Percentiles rank a stretch among this genome's conserved stretches.
phyloP scores from a whole-genome alignment of 1,139 yeast genomes.

The Suhomyces wounanorum region DNA sequence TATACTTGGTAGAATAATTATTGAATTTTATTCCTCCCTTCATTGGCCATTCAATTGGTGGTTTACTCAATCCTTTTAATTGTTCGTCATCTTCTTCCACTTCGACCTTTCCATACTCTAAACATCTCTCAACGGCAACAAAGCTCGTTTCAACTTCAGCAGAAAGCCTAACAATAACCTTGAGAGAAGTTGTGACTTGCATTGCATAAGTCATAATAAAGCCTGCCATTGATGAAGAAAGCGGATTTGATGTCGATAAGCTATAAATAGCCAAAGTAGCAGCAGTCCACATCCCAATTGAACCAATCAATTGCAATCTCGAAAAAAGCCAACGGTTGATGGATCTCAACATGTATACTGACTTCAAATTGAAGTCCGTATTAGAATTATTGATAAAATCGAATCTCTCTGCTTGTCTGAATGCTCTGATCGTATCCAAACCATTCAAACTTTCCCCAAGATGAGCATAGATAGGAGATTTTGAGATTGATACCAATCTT shows the following conservation, averaged over 20 bases:
- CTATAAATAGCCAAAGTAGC: constrained; percentile 51
- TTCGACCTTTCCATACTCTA: constrained; percentile 66
- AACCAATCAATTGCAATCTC: constrained; percentile 69
- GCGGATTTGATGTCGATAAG: constrained; percentile 27
- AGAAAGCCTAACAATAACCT: constrained; percentile 62
- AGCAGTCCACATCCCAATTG: constrained; percentile 61
- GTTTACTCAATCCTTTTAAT: constrained; percentile 20
- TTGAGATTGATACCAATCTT: constrained; percentile 32
- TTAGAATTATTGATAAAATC: constrained; percentile 56
- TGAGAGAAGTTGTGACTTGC: constrained; percentile 60
- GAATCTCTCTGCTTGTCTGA: constrained; percentile 54
- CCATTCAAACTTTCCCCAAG: constrained; percentile 65
- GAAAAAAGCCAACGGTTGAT: constrained; percentile 74
- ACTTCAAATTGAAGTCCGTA: constrained; percentile 63
- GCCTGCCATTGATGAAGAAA: constrained; percentile 72
- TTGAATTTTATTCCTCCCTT: constrained; percentile 71
- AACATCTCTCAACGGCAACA: constrained; percentile 74
- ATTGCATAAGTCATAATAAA: constrained; percentile 72
- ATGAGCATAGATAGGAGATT: constrained; percentile 66
- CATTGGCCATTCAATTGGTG: constrained; percentile 71
- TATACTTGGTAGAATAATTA: constrained; percentile 79
- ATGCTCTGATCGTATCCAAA: constrained; percentile 61
- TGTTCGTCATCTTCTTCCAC: constrained; percentile 52
- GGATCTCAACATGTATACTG: constrained; percentile 56
- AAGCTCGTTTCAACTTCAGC: constrained; percentile 76